Percentiles rank a stretch among this genome's conserved stretches.
These are phyloP conservation scores for Dictyostelium purpureum DNA, from an alignment of 78 protist species.

Conservation along the genomic window DNA sequence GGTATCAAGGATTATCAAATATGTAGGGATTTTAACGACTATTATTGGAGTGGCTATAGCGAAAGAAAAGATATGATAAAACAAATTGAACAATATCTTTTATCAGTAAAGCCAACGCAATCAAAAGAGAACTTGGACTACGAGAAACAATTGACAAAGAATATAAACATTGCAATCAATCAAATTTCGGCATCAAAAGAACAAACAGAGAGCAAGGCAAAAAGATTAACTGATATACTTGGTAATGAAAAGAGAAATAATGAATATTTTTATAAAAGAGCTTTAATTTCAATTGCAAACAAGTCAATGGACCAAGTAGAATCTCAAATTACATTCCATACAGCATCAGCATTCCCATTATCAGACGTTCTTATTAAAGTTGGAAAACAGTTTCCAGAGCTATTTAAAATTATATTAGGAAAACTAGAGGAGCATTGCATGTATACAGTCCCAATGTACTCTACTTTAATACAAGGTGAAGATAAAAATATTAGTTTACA, in stretches of 20 bases:
- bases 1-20: not conserved
- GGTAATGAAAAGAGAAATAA: not conserved
- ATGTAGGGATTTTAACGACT: not conserved
- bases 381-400: not conserved
- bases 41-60: not conserved
- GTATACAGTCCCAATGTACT: not conserved
- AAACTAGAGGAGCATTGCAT: not conserved
- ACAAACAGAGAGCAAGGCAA: not conserved
- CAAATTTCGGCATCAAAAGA: not conserved
- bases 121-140: not conserved
- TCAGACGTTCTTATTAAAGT: not conserved
- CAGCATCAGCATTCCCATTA: not conserved
- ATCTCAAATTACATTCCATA: constrained; percentile 1
- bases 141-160: not conserved
- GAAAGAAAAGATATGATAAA: not conserved
- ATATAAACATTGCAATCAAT: not conserved
- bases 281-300: not conserved
- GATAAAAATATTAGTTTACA: not conserved
- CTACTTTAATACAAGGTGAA: not conserved
- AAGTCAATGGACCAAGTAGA: constrained; percentile 23
- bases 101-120: too few relatives aligned
- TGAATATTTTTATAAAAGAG: not conserved
- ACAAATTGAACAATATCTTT: too few relatives aligned
- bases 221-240: not conserved
- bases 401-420: not conserved